phyloP scores from a whole-genome alignment of 2,329 filamentous ascomycete genomes.

The Immersiporthe knoxdaviesiana region DNA sequence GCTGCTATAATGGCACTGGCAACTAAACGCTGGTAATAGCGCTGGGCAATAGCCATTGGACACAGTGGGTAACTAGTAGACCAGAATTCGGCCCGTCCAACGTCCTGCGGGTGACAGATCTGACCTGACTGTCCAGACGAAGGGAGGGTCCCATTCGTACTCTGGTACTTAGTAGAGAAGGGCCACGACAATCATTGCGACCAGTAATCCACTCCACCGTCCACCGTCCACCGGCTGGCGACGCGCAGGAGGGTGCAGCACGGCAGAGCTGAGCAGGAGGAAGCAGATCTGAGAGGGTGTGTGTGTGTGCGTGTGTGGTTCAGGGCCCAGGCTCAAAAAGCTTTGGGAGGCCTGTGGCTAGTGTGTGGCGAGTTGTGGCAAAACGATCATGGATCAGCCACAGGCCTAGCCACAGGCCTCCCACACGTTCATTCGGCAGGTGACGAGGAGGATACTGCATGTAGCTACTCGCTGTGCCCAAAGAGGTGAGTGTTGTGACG shows the following conservation, averaged over 20 bases:
- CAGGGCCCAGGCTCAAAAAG: neutral
- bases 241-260: neutral
- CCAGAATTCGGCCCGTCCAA: neutral
- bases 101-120: neutral
- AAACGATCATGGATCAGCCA: conserved; percentile 25
- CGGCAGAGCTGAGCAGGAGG: neutral
- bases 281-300: too few species aligned
- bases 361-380: conserved; percentile 17
- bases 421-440: conserved; percentile 20
- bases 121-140: neutral
- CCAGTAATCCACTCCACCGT: neutral
- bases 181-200: neutral
- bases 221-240: neutral
- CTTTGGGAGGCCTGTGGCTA: neutral
- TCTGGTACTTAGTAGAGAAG: neutral
- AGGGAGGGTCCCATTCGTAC: neutral
- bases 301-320: too few species aligned
- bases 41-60: too few species aligned
- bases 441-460: too few species aligned
- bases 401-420: conserved; percentile 29
- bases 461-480: neutral
- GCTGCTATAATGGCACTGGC: neutral
- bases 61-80: too few species aligned
- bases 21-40: neutral
- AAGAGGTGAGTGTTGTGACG: neutral